Conservation (phyloP, 202 grass and related monocot genomes). For the Bolboschoenoplectus hybrid region DNA sequence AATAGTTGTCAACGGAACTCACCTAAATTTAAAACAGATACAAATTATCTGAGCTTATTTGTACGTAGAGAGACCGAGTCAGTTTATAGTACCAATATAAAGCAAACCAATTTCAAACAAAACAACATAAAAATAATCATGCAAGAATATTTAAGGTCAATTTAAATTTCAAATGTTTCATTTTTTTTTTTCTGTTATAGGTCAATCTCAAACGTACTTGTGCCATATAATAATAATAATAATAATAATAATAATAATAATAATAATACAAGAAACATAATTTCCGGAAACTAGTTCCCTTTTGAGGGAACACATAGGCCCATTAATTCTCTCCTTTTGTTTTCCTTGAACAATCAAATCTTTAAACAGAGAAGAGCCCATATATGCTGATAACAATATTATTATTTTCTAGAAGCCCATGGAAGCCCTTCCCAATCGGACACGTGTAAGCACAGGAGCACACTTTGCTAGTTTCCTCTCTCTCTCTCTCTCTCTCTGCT, state of each 20-base stretch:
- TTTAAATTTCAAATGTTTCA: background rate
- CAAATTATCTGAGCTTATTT: background rate
- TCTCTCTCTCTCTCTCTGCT: background rate
- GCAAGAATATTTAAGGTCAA: background rate
- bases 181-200: background rate
- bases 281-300: background rate
- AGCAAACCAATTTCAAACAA: background rate
- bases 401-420: background rate
- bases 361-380: slow-evolving; percentile 1
- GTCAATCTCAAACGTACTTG: background rate
- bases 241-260: background rate
- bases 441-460: background rate
- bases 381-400: no score
- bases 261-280: background rate
- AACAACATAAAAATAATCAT: background rate
- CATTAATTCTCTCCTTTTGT: background rate
- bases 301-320: background rate
- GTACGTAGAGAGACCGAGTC: background rate
- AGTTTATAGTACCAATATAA: background rate
- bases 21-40: background rate
- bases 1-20: no score
- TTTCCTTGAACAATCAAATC: background rate
- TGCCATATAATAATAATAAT: background rate
- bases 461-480: background rate
- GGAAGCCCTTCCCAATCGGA: slow-evolving; percentile 7